Evolutionary conservation across 352 stramenopile species (phyloP).

Genomic region (Phytophthora pistaciae): DNA sequence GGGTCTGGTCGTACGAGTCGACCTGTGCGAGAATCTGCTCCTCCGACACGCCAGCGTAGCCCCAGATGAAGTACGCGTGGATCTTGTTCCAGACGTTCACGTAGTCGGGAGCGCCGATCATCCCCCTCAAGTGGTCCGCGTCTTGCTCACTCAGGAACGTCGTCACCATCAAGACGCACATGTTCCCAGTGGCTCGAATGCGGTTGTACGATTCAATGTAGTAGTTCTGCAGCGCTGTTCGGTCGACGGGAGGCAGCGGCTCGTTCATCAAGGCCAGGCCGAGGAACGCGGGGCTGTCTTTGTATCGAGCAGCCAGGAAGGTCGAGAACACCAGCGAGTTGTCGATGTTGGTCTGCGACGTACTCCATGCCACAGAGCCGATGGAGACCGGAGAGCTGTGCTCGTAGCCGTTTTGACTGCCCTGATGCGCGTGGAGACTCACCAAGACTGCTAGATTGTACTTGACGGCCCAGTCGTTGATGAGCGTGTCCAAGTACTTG

Average conservation of each 20-base stretch:
- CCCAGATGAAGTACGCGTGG: conserved; percentile 66
- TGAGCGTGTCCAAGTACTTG: conserved; percentile 62
- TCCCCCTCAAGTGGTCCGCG: conserved; percentile 16
- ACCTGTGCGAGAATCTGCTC: conserved; percentile 19
- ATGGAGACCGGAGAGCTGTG: conserved; percentile 13
- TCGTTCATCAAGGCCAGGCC: conserved; percentile 71
- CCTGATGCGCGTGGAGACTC: conserved; percentile 30
- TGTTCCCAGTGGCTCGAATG: conserved; percentile 44
- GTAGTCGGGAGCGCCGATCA: conserved; percentile 43
- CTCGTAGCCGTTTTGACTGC: conserved; percentile 69
- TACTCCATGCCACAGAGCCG: too few species aligned
- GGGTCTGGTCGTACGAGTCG: conserved; percentile 24
- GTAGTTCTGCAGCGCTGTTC: conserved; percentile 36
- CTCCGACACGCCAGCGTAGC: conserved; percentile 37
- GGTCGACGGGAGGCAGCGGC: conserved; percentile 26
- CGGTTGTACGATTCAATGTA: conserved; percentile 45
- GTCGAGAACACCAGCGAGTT: conserved; percentile 48
- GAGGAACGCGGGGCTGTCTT: conserved; percentile 51
- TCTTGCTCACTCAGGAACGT: conserved; percentile 50
- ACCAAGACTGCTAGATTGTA: conserved; percentile 56
- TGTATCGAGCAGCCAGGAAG: conserved; percentile 58
- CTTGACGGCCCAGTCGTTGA: conserved; percentile 58
- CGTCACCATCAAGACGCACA: conserved; percentile 51
- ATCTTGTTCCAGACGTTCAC: conserved; percentile 68
- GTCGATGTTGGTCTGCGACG: conserved; percentile 33